Conservation (phyloP, 2,329 filamentous ascomycete genomes). For the Annulohypoxylon truncatum region DNA sequence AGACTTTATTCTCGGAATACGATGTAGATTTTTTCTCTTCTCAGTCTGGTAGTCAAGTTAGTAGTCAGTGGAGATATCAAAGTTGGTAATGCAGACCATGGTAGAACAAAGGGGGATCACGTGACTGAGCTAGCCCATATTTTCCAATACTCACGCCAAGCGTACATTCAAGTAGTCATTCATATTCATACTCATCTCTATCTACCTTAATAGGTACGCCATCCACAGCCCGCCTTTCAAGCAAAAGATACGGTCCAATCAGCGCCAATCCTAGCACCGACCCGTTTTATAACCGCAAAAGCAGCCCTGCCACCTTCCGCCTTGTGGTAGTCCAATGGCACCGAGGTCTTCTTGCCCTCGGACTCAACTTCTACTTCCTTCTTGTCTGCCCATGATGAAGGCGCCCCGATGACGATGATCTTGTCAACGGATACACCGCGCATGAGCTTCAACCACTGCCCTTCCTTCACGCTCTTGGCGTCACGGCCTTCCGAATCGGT, state of each 20-base stretch:
- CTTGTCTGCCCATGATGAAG: conserved; percentile 75
- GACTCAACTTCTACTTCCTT: conserved; percentile 67
- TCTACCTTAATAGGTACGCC: neutral
- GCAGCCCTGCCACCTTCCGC: conserved; percentile 60
- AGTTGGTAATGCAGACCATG: neutral
- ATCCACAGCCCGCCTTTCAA: conserved; percentile 31
- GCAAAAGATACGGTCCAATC: conserved; percentile 62
- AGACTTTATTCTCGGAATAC: too few species aligned
- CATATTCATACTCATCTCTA: conserved; percentile 23
- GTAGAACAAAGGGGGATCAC: neutral
- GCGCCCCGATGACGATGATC: conserved; percentile 84
- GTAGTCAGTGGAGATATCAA: too few species aligned
- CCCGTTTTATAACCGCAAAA: conserved; percentile 64
- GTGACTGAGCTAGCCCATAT: neutral
- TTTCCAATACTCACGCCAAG: neutral
- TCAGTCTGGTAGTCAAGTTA: too few species aligned
- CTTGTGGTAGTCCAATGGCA: conserved; percentile 69
- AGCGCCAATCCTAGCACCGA: conserved; percentile 63
- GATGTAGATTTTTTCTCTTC: too few species aligned
- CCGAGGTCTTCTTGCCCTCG: conserved; percentile 65
- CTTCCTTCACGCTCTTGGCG: conserved; percentile 69
- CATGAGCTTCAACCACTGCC: conserved; percentile 84
- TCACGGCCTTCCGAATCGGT: conserved; percentile 71
- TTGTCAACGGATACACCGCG: conserved; percentile 82
- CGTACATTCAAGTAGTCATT: neutral